phyloP scores from a whole-genome alignment of 306 rosid species.

The Castanea crenata region DNA sequence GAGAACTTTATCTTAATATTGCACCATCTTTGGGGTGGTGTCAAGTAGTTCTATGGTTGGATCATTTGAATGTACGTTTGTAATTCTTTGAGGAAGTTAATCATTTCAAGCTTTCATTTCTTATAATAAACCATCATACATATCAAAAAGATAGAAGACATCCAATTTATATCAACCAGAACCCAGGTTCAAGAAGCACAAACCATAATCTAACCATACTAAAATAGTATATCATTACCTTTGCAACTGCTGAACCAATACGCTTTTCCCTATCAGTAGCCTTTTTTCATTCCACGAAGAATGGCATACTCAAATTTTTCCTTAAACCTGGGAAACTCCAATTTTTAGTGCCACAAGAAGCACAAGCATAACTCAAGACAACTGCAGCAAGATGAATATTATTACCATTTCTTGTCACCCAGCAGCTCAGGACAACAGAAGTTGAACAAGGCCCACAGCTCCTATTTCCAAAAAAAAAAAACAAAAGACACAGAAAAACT shows the following conservation, averaged over 20 bases:
- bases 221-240: slow-evolving; percentile 43
- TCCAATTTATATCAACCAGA: not conserved
- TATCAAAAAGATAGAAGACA: not conserved
- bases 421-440: slow-evolving; percentile 89
- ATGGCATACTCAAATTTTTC: slow-evolving; percentile 63
- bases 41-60: no score
- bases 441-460: slow-evolving; percentile 90
- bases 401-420: slow-evolving; percentile 81
- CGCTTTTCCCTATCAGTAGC: slow-evolving; percentile 77
- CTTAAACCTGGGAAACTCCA: slow-evolving; percentile 64
- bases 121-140: no score
- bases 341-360: slow-evolving; percentile 26
- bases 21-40: no score
- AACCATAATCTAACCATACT: not conserved
- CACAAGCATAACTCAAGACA: slow-evolving; percentile 16
- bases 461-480: slow-evolving; percentile 44
- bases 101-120: no score
- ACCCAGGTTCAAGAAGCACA: not conserved
- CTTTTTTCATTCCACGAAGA: slow-evolving; percentile 80
- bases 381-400: slow-evolving; percentile 13
- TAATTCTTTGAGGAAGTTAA: no score
- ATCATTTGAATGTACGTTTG: no score
- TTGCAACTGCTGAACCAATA: slow-evolving; percentile 68
- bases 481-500: not conserved
- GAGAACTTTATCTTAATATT: no score